phyloP scores from a whole-genome alignment of 495 filamentous ascomycete genomes.

The Podospora pseudocomata region DNA sequence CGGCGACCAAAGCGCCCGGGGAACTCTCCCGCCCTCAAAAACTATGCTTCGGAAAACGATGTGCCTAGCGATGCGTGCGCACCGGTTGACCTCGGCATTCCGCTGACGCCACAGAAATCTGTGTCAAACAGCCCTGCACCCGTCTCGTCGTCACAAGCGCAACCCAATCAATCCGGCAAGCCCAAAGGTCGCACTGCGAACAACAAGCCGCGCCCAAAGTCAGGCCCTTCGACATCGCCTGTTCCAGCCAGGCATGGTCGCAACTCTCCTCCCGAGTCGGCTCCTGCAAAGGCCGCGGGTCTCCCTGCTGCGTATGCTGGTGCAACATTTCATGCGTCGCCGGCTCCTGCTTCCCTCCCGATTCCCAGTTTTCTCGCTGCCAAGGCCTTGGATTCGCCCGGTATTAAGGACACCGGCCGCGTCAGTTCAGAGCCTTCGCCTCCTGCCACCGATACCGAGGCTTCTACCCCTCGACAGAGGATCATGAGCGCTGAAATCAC shows the following conservation, averaged over 20 bases:
- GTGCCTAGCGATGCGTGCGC: conserved; percentile 27
- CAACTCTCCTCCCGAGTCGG: conserved; percentile 40
- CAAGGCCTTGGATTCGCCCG: conserved; percentile 65
- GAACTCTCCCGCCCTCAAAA: conserved; percentile 37
- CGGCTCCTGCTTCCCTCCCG: conserved; percentile 86
- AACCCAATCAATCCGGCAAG: conserved; percentile 22
- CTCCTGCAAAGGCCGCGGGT: conserved; percentile 27
- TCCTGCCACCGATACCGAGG: conserved; percentile 40
- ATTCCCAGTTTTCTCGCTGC: conserved; percentile 81
- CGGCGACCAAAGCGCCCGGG: conserved; percentile 38
- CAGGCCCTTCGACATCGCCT: conserved; percentile 32
- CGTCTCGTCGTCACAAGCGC: conserved; percentile 16
- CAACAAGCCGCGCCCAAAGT: conserved; percentile 31
- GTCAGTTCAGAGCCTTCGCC: conserved; percentile 37
- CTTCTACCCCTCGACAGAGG: conserved; percentile 39
- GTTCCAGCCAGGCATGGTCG: conserved; percentile 34
- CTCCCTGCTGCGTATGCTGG: conserved; percentile 75
- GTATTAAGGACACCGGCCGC: conserved; percentile 30
- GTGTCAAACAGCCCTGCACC: conserved; percentile 25
- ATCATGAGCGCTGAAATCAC: conserved; percentile 19
- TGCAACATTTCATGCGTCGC: conserved; percentile 92
- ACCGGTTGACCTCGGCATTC: conserved; percentile 28
- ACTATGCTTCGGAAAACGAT: conserved; percentile 50
- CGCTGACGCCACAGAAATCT: conserved; percentile 39
- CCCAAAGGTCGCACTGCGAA: conserved; percentile 32